phyloP scores from a whole-genome alignment of 805 yeast genomes.

The Lachancea mirantina region DNA sequence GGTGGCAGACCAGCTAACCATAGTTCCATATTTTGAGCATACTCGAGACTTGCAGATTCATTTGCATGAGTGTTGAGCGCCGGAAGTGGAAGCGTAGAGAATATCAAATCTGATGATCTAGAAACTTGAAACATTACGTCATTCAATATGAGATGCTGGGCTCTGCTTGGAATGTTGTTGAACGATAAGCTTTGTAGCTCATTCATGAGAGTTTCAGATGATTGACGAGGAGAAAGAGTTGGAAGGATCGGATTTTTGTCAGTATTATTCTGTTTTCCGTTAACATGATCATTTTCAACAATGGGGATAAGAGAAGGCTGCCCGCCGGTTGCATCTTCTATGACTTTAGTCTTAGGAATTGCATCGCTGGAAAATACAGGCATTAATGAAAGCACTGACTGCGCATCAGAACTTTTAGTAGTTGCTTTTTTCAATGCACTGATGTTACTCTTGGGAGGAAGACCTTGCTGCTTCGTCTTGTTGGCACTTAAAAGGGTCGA shows the following conservation, averaged over 20 bases:
- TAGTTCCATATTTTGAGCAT: slow-evolving; percentile 64
- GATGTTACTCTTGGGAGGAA: neutral
- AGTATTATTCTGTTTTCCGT: slow-evolving; percentile 6
- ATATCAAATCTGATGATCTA: slow-evolving; percentile 57
- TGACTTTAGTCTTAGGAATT: slow-evolving; percentile 58
- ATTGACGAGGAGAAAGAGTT: slow-evolving; percentile 28
- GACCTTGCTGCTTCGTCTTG: neutral
- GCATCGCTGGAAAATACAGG: slow-evolving; percentile 68
- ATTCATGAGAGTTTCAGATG: slow-evolving; percentile 26
- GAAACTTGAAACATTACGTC: slow-evolving; percentile 72
- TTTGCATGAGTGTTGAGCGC: slow-evolving; percentile 70
- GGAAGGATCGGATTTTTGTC: slow-evolving; percentile 16
- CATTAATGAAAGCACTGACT: slow-evolving; percentile 22
- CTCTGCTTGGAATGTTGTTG: slow-evolving; percentile 84
- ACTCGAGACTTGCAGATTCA: slow-evolving; percentile 62
- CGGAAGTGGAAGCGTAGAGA: slow-evolving; percentile 89
- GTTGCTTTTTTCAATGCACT: neutral
- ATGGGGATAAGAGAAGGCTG: slow-evolving; percentile 60
- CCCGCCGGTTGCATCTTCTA: slow-evolving; percentile 62
- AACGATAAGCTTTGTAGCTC: slow-evolving; percentile 45
- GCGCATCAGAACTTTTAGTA: slow-evolving; percentile 5
- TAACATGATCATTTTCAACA: slow-evolving; percentile 19
- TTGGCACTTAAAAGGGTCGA: slow-evolving; percentile 9
- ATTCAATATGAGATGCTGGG: slow-evolving; percentile 83
- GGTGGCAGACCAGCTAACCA: slow-evolving; percentile 87